Percentiles rank a stretch among this genome's conserved stretches.
Evolutionary conservation across 2,329 filamentous ascomycete species (phyloP).

Genomic region (Ascocoryne sarcoides): DNA sequence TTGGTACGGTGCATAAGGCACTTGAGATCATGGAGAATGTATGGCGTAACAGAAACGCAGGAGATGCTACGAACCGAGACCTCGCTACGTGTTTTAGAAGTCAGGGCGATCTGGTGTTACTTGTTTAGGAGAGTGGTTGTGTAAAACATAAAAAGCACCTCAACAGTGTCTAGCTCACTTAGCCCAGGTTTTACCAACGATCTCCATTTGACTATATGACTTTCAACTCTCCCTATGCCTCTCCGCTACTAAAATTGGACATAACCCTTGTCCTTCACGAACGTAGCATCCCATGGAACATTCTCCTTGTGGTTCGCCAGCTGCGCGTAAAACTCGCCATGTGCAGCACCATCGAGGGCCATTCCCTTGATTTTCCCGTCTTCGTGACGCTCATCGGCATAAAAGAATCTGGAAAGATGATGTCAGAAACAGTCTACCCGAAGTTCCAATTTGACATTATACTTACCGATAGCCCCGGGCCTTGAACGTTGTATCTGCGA

Average conservation of each 20-base stretch:
- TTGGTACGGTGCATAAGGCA: slow-evolving; percentile 20
- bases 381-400: slow-evolving; percentile 17
- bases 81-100: slow-evolving; percentile 26
- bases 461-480: slow-evolving; percentile 14
- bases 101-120: slow-evolving; percentile 26
- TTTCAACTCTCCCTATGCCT: slow-evolving; percentile 7
- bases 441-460: slow-evolving; percentile 2
- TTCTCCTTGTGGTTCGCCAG: slow-evolving; percentile 12
- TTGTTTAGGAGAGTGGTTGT: slow-evolving; percentile 17
- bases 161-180: too few relatives aligned
- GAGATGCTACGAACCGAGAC: slow-evolving; percentile 16
- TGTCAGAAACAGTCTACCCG: slow-evolving; percentile 7
- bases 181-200: too few relatives aligned
- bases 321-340: slow-evolving; percentile 17
- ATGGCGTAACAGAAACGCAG: slow-evolving; percentile 13
- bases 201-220: too few relatives aligned
- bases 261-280: slow-evolving; percentile 19
- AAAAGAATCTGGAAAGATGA: slow-evolving; percentile 15
- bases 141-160: background rate
- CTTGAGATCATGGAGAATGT: slow-evolving; percentile 22
- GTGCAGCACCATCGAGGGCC: slow-evolving; percentile 13
- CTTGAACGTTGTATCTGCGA: slow-evolving; percentile 11
- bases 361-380: slow-evolving; percentile 13
- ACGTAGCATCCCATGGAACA: slow-evolving; percentile 20
- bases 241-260: slow-evolving; percentile 16